Conservation (phyloP, 2,329 filamentous ascomycete genomes). For the Blastomyces gilchristii region DNA sequence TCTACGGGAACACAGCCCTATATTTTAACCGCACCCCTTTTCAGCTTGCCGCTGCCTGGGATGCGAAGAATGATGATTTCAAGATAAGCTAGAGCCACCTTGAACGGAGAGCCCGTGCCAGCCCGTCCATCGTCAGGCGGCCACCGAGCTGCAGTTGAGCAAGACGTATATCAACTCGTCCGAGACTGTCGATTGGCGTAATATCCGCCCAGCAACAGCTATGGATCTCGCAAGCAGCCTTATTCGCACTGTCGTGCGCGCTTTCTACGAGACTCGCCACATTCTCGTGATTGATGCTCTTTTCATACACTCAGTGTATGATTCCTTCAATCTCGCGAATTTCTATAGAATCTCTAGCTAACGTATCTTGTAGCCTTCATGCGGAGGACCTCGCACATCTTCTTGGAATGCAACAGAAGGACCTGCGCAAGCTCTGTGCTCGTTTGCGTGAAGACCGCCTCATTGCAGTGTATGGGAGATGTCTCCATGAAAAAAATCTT, state of each 20-base stretch:
- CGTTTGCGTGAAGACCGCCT: slow-evolving; percentile 79
- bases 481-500: slow-evolving; percentile 9
- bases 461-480: slow-evolving; percentile 57
- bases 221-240: slow-evolving; percentile 66
- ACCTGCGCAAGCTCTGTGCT: slow-evolving; percentile 80
- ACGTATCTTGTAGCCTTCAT: slow-evolving; percentile 47
- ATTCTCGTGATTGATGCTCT: slow-evolving; percentile 74
- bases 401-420: slow-evolving; percentile 82
- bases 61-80: slow-evolving; percentile 6
- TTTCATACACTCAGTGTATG: slow-evolving; percentile 60
- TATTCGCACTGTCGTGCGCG: slow-evolving; percentile 73
- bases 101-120: not conserved
- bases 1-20: not conserved
- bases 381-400: slow-evolving; percentile 81
- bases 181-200: not conserved
- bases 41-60: slow-evolving; percentile 7
- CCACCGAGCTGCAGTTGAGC: slow-evolving; percentile 2
- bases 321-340: slow-evolving; percentile 17
- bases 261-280: slow-evolving; percentile 78
- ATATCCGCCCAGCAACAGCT: slow-evolving; percentile 7
- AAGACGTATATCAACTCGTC: not conserved
- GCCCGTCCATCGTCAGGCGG: not conserved
- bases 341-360: slow-evolving; percentile 10
- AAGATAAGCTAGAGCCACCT: not conserved
- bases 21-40: not conserved